A percentile compares a stretch with the other conserved stretches of the same genome.
phyloP scores from a whole-genome alignment of 768 basidiomycete genomes.

The Phaeotremella skinneri region DNA sequence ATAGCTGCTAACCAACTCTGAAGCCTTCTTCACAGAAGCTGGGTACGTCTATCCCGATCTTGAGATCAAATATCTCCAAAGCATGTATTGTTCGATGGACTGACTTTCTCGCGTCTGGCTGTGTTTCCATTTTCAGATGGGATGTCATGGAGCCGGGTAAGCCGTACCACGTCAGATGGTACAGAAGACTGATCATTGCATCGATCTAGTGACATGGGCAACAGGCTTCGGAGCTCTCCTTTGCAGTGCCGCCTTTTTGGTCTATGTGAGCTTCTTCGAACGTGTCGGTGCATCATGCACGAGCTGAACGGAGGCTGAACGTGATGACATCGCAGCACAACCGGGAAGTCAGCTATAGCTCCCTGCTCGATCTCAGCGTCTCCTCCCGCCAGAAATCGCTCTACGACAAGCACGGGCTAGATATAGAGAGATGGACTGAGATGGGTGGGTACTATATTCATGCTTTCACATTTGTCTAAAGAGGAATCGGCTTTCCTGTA shows the following conservation, averaged over 20 bases:
- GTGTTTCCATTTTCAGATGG: conserved; percentile 16
- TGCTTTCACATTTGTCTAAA: too few relatives aligned
- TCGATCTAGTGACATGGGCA: conserved; percentile 30
- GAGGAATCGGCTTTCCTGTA: too few relatives aligned
- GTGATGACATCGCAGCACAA: conserved; percentile 35
- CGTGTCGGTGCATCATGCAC: not conserved
- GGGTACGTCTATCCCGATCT: too few relatives aligned
- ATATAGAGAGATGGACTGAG: conserved; percentile 64
- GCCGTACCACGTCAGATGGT: not conserved
- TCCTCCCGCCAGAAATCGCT: conserved; percentile 60
- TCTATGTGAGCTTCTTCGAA: conserved; percentile 14
- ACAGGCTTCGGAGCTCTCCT: conserved; percentile 39
- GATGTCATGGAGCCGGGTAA: conserved; percentile 64
- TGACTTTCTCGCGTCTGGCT: too few relatives aligned
- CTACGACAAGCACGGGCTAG: conserved; percentile 61
- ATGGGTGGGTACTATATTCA: conserved; percentile 36
- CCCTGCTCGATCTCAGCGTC: conserved; percentile 62
- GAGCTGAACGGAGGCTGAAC: not conserved
- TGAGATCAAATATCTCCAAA: too few relatives aligned
- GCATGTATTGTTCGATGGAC: too few relatives aligned
- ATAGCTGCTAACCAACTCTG: conserved; percentile 3
- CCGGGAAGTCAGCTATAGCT: conserved; percentile 62
- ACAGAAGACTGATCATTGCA: not conserved
- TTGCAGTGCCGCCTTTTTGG: conserved; percentile 34
- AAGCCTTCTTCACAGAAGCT: conserved; percentile 45